Percentiles rank a stretch among this genome's conserved stretches.
phyloP scores from a whole-genome alignment of 2,329 filamentous ascomycete species.

The Ramularia endophylla region DNA sequence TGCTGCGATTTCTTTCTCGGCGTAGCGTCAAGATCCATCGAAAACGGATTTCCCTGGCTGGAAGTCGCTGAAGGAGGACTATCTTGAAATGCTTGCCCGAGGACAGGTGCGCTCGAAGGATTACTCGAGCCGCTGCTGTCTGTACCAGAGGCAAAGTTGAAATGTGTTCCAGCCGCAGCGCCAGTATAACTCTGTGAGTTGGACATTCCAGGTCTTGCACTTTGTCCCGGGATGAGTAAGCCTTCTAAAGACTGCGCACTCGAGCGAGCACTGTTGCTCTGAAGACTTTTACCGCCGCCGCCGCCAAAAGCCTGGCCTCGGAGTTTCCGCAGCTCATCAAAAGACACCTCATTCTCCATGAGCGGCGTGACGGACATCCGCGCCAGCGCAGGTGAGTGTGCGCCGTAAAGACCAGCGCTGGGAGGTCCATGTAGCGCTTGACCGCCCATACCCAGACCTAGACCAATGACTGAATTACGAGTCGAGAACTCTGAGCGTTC shows the following conservation, averaged over 20 bases:
- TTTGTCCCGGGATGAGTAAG: constrained; percentile 6
- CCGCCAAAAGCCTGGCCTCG: constrained; percentile 50
- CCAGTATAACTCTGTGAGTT: neutral
- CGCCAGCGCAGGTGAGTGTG: constrained; percentile 71
- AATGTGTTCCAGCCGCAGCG: neutral
- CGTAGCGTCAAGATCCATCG: constrained; percentile 18
- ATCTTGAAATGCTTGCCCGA: constrained; percentile 11
- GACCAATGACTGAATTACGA: constrained; percentile 72
- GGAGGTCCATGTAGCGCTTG: constrained; percentile 36
- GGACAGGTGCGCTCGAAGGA: constrained; percentile 6
- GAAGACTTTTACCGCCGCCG: constrained; percentile 31
- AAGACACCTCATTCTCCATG: constrained; percentile 21
- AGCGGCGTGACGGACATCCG: constrained; percentile 37
- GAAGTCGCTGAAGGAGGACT: constrained; percentile 14
- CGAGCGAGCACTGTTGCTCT: constrained; percentile 16
- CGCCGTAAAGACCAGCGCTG: constrained; percentile 56
- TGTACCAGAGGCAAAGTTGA: neutral
- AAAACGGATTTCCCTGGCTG: constrained; percentile 13
- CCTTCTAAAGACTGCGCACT: constrained; percentile 14
- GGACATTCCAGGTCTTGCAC: neutral
- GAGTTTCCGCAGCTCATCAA: constrained; percentile 31
- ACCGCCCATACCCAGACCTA: constrained; percentile 50
- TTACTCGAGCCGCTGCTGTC: constrained; percentile 16
- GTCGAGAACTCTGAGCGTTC: constrained; percentile 95
- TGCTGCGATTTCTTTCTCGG: constrained; percentile 12